Conservation (phyloP, 1,284 basidiomycete genomes). For the Megacollybia platyphylla region DNA sequence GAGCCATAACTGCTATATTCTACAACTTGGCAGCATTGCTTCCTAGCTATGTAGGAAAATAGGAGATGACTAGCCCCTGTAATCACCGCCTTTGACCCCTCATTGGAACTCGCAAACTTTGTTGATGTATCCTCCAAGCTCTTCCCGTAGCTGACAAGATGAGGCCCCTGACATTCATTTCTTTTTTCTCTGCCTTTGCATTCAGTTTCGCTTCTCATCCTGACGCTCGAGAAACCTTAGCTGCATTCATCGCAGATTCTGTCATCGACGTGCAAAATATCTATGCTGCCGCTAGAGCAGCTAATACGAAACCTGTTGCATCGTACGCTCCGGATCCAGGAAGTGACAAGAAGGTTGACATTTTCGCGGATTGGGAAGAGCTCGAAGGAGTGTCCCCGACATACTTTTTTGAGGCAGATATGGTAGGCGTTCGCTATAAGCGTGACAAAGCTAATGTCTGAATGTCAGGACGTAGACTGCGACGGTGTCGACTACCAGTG, state of each 20-base stretch:
- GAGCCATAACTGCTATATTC: too few species aligned
- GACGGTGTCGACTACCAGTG: not conserved
- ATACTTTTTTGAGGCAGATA: conserved; percentile 12
- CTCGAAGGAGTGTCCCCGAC: conserved; percentile 8
- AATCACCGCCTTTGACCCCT: too few species aligned
- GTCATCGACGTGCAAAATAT: conserved; percentile 6
- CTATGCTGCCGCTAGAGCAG: conserved; percentile 4
- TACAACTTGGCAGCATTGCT: too few species aligned
- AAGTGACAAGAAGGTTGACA: conserved; percentile 6
- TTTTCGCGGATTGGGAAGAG: conserved; percentile 11
- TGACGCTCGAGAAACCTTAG: not conserved
- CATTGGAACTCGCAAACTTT: too few species aligned
- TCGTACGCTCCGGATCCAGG: not conserved
- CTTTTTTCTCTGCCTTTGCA: too few species aligned
- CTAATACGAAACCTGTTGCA: conserved; percentile 1
- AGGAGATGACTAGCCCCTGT: too few species aligned
- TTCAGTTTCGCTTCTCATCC: too few species aligned
- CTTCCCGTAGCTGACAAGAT: too few species aligned
- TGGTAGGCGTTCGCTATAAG: conserved; percentile 9
- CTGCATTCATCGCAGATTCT: conserved; percentile 4
- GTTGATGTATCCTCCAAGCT: too few species aligned
- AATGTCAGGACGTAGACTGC: not conserved
- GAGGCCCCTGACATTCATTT: too few species aligned
- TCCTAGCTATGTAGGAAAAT: too few species aligned
- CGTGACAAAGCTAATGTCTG: not conserved